These are phyloP conservation scores for Phytopythium kandeliae DNA, from an alignment of 352 stramenopile species.

Conservation along the genomic window DNA sequence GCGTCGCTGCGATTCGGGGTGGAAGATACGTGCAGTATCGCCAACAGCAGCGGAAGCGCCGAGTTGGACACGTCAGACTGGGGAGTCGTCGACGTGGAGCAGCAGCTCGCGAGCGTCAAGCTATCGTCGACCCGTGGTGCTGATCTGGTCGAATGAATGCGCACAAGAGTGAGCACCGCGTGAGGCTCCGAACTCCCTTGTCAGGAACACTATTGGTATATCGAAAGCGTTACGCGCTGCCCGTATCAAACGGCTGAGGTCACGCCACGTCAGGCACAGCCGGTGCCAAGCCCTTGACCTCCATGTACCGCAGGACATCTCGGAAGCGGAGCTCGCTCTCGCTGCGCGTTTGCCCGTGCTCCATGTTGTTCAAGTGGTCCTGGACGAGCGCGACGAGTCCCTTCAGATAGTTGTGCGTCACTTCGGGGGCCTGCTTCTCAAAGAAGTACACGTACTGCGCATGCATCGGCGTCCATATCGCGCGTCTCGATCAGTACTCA, in stretches of 20 bases:
- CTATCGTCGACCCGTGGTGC: background rate
- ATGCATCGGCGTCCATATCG: conserved; percentile 2
- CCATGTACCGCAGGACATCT: conserved; percentile 80
- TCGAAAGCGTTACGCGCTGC: background rate
- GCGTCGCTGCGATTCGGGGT: background rate
- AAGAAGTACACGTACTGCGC: conserved; percentile 93
- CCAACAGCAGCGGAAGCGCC: background rate
- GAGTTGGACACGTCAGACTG: background rate
- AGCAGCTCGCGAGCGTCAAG: background rate
- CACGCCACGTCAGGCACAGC: background rate
- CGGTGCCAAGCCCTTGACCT: conserved; percentile 13
- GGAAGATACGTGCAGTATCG: background rate
- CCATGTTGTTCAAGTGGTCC: conserved; percentile 92
- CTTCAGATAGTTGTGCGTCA: conserved; percentile 66
- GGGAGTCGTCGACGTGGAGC: background rate
- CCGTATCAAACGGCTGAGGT: background rate
- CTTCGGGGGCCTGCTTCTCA: conserved; percentile 68
- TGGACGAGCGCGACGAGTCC: conserved; percentile 87
- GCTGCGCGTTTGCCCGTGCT: conserved; percentile 45
- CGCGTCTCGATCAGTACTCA: background rate
- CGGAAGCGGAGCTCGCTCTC: conserved; percentile 84
- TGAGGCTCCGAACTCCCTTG: background rate
- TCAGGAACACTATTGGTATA: background rate
- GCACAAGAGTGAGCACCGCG: background rate
- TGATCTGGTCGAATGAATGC: background rate